These are phyloP conservation scores for Melampsora medusae DNA, from an alignment of 1,284 basidiomycete species.

Conservation along the genomic window DNA sequence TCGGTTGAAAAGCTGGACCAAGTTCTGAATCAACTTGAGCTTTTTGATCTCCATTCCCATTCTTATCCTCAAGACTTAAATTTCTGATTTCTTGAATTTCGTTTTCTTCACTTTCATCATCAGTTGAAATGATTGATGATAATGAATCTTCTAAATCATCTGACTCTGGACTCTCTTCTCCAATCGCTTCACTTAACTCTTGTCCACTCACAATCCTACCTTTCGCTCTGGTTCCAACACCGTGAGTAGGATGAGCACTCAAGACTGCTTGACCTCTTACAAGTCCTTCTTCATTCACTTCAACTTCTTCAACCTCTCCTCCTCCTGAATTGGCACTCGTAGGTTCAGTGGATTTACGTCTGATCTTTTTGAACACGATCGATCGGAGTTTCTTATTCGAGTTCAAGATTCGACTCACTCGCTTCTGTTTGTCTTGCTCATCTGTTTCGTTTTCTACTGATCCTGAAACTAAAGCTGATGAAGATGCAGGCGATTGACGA, in stretches of 20 bases:
- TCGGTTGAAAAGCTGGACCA: background rate
- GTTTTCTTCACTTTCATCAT: background rate
- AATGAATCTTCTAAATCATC: background rate
- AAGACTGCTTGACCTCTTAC: background rate
- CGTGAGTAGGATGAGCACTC: background rate
- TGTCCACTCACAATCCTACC: background rate
- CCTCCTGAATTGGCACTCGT: background rate
- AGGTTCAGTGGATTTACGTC: background rate
- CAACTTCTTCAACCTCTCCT: background rate
- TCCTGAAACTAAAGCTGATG: too few species aligned
- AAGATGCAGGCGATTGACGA: too few species aligned
- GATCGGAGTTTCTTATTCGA: background rate
- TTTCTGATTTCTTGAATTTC: background rate
- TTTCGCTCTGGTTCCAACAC: background rate
- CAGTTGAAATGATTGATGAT: background rate
- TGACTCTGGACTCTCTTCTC: background rate
- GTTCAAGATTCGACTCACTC: background rate
- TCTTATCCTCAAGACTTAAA: background rate
- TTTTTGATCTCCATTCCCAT: background rate
- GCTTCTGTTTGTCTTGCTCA: background rate
- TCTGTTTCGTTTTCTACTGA: background rate
- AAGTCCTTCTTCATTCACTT: background rate
- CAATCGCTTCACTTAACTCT: slow-evolving; percentile 8
- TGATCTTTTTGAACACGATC: background rate
- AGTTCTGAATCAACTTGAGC: background rate